Percentiles rank a stretch among this genome's conserved stretches.
Conservation (phyloP, 2,329 filamentous ascomycete species). For the Calonectria montana region DNA sequence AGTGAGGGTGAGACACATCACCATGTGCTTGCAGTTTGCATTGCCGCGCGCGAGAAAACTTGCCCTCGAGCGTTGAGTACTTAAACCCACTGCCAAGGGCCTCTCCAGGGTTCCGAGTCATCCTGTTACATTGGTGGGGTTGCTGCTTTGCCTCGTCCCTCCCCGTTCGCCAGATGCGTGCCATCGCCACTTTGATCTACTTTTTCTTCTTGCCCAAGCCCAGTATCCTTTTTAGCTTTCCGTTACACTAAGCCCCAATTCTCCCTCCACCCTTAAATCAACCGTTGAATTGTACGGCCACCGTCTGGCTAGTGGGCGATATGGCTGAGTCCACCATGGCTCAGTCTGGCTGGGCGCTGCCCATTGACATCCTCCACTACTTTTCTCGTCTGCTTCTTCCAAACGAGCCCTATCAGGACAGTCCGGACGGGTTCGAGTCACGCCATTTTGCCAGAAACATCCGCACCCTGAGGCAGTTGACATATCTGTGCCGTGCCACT, state of each 20-base stretch:
- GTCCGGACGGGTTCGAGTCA: neutral
- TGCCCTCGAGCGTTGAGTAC: neutral
- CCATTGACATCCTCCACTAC: conserved; percentile 7
- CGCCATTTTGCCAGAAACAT: neutral
- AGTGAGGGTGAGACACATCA: neutral
- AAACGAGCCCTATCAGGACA: neutral
- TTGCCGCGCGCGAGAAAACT: neutral
- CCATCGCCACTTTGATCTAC: neutral
- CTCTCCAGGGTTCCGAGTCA: neutral
- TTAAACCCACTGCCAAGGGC: neutral
- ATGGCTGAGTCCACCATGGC: neutral
- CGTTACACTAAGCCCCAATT: neutral
- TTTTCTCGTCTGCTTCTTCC: neutral
- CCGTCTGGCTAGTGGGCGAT: neutral
- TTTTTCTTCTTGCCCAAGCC: neutral
- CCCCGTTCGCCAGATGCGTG: neutral
- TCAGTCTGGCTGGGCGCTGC: neutral
- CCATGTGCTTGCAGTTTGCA: neutral
- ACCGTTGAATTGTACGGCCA: neutral
- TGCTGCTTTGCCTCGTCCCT: neutral
- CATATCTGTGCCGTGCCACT: conserved; percentile 28
- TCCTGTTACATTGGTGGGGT: neutral
- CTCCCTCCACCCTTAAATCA: neutral
- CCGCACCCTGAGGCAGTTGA: conserved; percentile 14
- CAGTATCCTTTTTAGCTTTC: neutral